Base-by-base conservation (phyloP, 805 yeast species). In the Myxozyma vanderwaltii region DNA sequence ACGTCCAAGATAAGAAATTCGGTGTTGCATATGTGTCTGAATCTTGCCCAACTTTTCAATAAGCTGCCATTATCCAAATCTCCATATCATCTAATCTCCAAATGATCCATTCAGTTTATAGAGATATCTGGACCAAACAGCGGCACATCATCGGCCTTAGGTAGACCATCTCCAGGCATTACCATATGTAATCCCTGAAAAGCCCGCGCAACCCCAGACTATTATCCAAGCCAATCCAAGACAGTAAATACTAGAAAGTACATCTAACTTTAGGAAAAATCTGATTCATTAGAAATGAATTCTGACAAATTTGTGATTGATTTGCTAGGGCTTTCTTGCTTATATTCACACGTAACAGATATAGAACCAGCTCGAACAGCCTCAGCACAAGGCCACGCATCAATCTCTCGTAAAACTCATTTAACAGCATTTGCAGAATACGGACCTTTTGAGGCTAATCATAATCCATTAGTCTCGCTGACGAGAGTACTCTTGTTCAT, bases 231-330 rank as follows among this genome's bases (percentile, higher is more conserved):
- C 86, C 87, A 83, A 67, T 84, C 88, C 27, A 85, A 77, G 57
- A 83, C 79, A n/a, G 84, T 84, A 69, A 82, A 84, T 0, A 88
- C 88, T 71, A 84, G 86, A 67, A 83, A 84, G 0, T 86, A 87
- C 52, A 83, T 70, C 69, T 84, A 86, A 49, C 79, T 84, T 70
- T 83, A 84, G n/a, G n/a, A 63, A 84, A 71, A 26, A 84, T 71
- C 56, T 79, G 75, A 69, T 84, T 84, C 63, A 84, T 64, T 45
- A 82, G 73, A 59, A 80, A 79, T 2, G 84, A 76, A 67, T 84
- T 84, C 65, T 84, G 85, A 67, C 87, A 83, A 6, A 85, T 80
- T 61, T 81, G 80, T 0, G 83, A 75, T 60, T 81, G 79, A 71
- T 84, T 84, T 39, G 83, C 79, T n/a, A n/a, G n/a, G n/a, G n/a